Percentiles rank a stretch among this genome's conserved stretches.
phyloP scores from a whole-genome alignment of 169 alveolate species.

The Fabrea salina region DNA sequence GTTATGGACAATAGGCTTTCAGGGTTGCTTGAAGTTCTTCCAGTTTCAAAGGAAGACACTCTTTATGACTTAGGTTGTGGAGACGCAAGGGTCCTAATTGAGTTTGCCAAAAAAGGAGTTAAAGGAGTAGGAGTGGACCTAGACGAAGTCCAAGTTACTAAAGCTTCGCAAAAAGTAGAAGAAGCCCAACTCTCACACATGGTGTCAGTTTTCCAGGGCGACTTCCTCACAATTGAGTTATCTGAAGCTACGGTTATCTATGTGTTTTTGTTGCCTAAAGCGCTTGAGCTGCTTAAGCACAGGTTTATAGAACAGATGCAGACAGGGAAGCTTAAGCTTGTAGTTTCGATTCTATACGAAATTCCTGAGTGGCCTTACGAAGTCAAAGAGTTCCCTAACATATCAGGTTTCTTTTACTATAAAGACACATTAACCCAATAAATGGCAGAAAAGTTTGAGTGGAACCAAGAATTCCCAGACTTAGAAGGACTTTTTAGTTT shows the following conservation, averaged over 20 bases:
- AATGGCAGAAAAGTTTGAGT: too few species aligned
- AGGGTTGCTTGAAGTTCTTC: not conserved
- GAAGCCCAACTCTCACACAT: not conserved
- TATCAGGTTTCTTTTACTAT: not conserved
- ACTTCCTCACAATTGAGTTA: not conserved
- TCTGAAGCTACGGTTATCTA: slow-evolving; percentile 19
- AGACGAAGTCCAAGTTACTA: not conserved
- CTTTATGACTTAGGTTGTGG: slow-evolving; percentile 20
- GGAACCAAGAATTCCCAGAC: too few species aligned
- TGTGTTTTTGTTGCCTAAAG: slow-evolving; percentile 9
- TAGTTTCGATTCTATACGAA: not conserved
- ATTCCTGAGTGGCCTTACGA: not conserved
- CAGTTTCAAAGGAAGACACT: not conserved
- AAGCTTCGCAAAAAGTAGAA: not conserved
- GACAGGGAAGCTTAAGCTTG: not conserved
- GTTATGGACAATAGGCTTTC: not conserved
- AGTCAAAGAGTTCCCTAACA: not conserved
- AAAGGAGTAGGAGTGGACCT: not conserved
- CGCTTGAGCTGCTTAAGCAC: not conserved
- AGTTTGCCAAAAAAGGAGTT: not conserved
- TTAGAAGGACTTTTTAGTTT: slow-evolving; percentile 11
- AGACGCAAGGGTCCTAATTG: not conserved
- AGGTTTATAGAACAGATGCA: not conserved
- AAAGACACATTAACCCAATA: too few species aligned
- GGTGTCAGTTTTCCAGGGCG: not conserved